phyloP scores from a whole-genome alignment of 345 rosid species.

The Acer yangbiense region DNA sequence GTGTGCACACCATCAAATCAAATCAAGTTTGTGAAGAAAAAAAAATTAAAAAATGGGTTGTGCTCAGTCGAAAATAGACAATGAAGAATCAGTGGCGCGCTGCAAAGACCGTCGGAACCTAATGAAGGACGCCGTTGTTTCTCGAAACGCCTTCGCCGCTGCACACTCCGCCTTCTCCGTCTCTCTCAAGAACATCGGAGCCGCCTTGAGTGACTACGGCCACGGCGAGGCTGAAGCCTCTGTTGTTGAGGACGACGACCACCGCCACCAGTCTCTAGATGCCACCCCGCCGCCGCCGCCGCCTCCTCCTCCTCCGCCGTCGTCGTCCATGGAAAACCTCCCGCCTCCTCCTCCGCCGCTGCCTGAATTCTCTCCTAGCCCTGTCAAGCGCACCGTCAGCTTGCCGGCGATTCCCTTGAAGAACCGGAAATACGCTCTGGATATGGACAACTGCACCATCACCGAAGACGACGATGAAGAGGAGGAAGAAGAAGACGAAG shows the following conservation, averaged over 20 bases:
- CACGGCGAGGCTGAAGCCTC: slow-evolving; percentile 70
- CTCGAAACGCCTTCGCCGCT: slow-evolving; percentile 84
- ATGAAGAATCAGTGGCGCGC: slow-evolving; percentile 82
- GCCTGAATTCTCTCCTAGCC: slow-evolving; percentile 79
- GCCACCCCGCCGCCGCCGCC: slow-evolving; percentile 50
- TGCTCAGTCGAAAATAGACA: slow-evolving; percentile 85
- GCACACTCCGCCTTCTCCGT: slow-evolving; percentile 76
- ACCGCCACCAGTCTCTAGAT: slow-evolving; percentile 39
- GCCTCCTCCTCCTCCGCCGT: slow-evolving; percentile 57
- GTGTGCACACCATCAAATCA: too few species aligned
- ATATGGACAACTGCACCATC: slow-evolving; percentile 44
- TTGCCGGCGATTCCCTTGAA: slow-evolving; percentile 57
- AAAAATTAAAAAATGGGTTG: slow-evolving; percentile 62
- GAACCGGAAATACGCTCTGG: slow-evolving; percentile 20
- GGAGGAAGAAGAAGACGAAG: slow-evolving; percentile 58
- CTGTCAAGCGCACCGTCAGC: slow-evolving; percentile 68
- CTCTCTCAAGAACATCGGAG: slow-evolving; percentile 81
- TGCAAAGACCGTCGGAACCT: slow-evolving; percentile 74
- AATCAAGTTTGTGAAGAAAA: background rate
- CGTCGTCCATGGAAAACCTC: slow-evolving; percentile 52
- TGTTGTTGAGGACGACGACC: slow-evolving; percentile 12
- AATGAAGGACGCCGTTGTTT: slow-evolving; percentile 83
- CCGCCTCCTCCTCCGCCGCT: slow-evolving; percentile 86
- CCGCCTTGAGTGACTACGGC: slow-evolving; percentile 86
- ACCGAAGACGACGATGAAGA: slow-evolving; percentile 46